A percentile compares a stretch with the other conserved stretches of the same genome.
Conservation (phyloP, 2,329 filamentous ascomycete genomes). For the Fusarium sp. region DNA sequence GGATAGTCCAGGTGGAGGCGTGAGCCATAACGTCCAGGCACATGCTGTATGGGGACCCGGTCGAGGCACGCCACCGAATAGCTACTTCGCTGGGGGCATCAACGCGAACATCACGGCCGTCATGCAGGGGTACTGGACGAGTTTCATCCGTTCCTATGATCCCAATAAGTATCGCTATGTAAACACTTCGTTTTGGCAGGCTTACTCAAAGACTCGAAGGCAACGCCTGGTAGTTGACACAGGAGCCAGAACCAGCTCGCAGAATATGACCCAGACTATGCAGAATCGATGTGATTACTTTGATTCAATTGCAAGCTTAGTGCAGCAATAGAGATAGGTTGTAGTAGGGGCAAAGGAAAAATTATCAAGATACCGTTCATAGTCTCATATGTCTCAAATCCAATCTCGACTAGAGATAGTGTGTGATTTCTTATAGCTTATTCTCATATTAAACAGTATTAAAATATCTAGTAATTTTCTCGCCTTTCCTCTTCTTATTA, state of each 20-base stretch:
- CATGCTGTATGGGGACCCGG: constrained; percentile 74
- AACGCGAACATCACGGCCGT: constrained; percentile 69
- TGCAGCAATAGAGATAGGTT: constrained; percentile 20
- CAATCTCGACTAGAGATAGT: not conserved
- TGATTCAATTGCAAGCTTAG: constrained; percentile 12
- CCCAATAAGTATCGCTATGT: constrained; percentile 64
- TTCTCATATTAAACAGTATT: not conserved
- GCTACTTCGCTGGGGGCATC: constrained; percentile 61
- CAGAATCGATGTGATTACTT: constrained; percentile 42
- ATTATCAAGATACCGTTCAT: not conserved
- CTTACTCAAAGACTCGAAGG: constrained; percentile 48
- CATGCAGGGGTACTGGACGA: constrained; percentile 78
- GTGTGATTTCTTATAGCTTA: not conserved
- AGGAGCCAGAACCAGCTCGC: constrained; percentile 54
- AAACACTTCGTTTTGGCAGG: constrained; percentile 53
- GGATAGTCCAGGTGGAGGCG: constrained; percentile 60
- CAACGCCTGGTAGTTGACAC: constrained; percentile 55
- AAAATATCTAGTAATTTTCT: not conserved
- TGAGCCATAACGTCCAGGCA: constrained; percentile 73
- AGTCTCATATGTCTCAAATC: not conserved
- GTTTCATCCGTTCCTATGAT: constrained; percentile 73
- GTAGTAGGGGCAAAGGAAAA: not conserved
- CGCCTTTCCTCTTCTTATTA: not conserved
- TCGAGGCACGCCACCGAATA: constrained; percentile 60
- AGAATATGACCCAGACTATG: constrained; percentile 43